Conservation (phyloP, 208 protist genomes). For the Leishmania lainsoni region DNA sequence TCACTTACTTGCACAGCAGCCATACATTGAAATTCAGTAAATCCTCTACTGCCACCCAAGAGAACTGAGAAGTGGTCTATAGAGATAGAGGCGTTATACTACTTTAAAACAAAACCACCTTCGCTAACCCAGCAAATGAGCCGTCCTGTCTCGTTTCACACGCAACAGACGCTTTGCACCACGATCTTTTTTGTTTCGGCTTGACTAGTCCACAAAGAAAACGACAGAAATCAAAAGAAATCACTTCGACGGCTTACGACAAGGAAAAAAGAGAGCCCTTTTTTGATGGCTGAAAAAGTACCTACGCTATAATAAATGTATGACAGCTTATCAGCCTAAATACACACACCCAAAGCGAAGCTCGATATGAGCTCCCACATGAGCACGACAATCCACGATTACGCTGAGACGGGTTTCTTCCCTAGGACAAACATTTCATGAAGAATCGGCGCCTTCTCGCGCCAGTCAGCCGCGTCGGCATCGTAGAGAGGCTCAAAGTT, state of each 20-base stretch:
- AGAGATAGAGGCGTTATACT: too few species aligned
- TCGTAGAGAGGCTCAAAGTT: conserved; percentile 88
- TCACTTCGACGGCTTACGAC: conserved; percentile 19
- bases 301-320: background rate
- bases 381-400: conserved; percentile 1
- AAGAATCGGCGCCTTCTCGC: conserved; percentile 86
- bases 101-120: background rate
- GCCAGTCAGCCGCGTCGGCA: conserved; percentile 74
- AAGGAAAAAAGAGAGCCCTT: conserved; percentile 15
- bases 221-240: conserved; percentile 22
- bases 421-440: conserved; percentile 90
- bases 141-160: background rate
- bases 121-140: background rate
- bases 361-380: background rate
- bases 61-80: background rate
- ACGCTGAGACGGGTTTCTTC: conserved; percentile 27
- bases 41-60: background rate
- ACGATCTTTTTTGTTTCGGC: conserved; percentile 1
- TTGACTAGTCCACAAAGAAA: conserved; percentile 5
- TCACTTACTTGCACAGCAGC: background rate
- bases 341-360: background rate
- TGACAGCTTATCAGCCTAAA: background rate
- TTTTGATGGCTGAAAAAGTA: conserved; percentile 9
- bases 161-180: background rate
- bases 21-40: background rate